Percentiles rank a stretch among this genome's conserved stretches.
These are phyloP conservation scores for Suillus weaverae DNA, from an alignment of 768 basidiomycete genomes.

Conservation along the genomic window DNA sequence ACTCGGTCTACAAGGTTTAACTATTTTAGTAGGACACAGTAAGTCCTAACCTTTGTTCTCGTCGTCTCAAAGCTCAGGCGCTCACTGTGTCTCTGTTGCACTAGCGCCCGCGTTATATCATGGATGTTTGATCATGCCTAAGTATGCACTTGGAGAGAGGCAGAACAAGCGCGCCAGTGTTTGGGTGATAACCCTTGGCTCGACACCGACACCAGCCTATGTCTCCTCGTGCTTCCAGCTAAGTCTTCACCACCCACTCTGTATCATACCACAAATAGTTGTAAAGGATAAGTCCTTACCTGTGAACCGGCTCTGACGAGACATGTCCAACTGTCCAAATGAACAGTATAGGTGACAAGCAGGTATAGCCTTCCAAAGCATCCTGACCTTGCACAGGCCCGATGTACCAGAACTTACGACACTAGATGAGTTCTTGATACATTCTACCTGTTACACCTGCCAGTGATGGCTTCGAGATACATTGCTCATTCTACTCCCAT, in stretches of 20 bases:
- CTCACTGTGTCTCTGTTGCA: too few species aligned
- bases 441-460: background rate
- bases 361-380: background rate
- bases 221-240: background rate
- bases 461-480: background rate
- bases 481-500: constrained; percentile 37
- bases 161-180: too few species aligned
- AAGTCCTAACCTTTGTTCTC: too few species aligned
- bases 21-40: too few species aligned
- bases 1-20: too few species aligned
- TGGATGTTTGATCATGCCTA: too few species aligned
- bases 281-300: background rate
- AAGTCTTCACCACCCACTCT: background rate
- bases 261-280: background rate
- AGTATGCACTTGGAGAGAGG: background rate
- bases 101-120: too few species aligned
- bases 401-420: background rate
- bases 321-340: background rate
- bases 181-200: background rate
- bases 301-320: constrained; percentile 14
- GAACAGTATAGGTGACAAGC: background rate
- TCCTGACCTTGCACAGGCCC: background rate
- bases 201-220: too few species aligned
- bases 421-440: background rate
- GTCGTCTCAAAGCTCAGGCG: too few species aligned